Evolutionary conservation across 2,329 filamentous ascomycete genomes (phyloP), one percentile per base, ranked within the genome.

Genomic region (Fusarium verticillioides): DNA sequence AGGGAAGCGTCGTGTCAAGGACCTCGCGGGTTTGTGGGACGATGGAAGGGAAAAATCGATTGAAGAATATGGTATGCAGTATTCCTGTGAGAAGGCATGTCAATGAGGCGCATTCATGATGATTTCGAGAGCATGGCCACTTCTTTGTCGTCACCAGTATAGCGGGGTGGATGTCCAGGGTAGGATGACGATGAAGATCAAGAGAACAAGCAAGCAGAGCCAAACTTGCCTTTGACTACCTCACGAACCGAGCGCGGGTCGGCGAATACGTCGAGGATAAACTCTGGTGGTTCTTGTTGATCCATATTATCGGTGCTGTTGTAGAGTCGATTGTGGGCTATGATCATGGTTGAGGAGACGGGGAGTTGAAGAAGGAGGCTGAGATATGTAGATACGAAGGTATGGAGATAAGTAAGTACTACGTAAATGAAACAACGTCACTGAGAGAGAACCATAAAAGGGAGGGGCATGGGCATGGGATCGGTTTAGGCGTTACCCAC

Each of bases 51-150:
- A 98, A 98, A 89, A 96, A 97, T 79, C 96, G 93, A 85, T 98
- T 95, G 88, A 98, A 98, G 90, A 98, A 99, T 82, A 98, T 98
- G 57, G 95, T 97, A 83, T 98, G 95, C 56, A 98, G 89, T 81
- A 98, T 93, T 73, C 93, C 96, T 97, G 59, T 28, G 5, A 32
- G 8, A 19, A 49, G 21, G 10, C 10, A 8, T 21, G 46, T 70
- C 42, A 70, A 40, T 30, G 15, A 47, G 46, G 57, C 42, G 56
- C 23, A 50, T 46, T 37, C 49, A 34, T 57, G 37, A 43, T 37
- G 53, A 43, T 34, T 42, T 28, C 16, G 42, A 37, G 26, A 23
- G 30, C n/a, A 36, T 53, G 15, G n/a, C 49, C 36, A 18, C 39
- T n/a, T 57, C 23, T 21, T 57, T 37, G 32, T 54, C 39, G 60